Conservation (phyloP, 345 rosid genomes). For the Combretum micranthum region DNA sequence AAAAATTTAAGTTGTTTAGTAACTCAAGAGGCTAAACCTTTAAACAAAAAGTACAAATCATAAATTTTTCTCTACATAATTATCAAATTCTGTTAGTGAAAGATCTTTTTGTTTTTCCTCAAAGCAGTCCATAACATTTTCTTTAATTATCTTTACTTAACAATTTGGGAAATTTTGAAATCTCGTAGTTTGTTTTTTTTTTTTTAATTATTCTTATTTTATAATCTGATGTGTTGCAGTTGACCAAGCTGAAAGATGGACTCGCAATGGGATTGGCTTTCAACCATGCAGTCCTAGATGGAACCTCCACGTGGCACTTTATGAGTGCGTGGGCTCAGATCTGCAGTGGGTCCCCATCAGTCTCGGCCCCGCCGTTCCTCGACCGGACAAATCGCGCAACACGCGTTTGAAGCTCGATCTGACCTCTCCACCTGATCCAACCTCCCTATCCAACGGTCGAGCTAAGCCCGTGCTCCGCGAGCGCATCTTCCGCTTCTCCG, state of each 20-base stretch:
- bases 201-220: background rate
- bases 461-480: conserved; percentile 36
- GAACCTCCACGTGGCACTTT: conserved; percentile 94
- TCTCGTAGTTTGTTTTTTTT: too few relatives aligned
- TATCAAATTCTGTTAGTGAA: too few relatives aligned
- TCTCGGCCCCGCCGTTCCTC: conserved; percentile 52
- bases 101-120: too few relatives aligned
- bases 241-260: conserved; percentile 82
- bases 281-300: conserved; percentile 89
- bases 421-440: conserved; percentile 32
- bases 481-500: conserved; percentile 70
- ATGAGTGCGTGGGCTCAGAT: conserved; percentile 85
- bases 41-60: too few relatives aligned
- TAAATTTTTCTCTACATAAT: too few relatives aligned
- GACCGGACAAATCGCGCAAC: conserved; percentile 74
- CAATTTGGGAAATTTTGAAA: too few relatives aligned
- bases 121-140: too few relatives aligned
- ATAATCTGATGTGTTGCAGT: conserved; percentile 28
- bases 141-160: too few relatives aligned
- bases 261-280: conserved; percentile 87
- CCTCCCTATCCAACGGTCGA: conserved; percentile 26
- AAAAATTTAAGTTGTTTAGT: too few relatives aligned
- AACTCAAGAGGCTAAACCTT: too few relatives aligned
- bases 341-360: conserved; percentile 41
- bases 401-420: conserved; percentile 75